Conservation (phyloP, 257 asterid genomes). For the Voacanga thouarsii region DNA sequence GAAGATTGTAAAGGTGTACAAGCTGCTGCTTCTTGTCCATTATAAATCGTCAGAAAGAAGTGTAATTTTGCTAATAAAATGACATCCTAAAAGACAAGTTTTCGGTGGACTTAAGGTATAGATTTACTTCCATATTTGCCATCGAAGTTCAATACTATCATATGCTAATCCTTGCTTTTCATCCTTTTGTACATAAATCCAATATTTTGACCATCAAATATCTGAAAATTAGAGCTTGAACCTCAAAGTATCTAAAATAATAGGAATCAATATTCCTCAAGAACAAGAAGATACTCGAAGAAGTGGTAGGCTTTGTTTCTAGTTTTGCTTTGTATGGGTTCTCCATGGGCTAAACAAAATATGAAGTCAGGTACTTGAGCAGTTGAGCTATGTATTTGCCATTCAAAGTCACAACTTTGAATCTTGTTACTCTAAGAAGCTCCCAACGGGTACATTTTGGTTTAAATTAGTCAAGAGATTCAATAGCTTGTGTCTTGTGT, state of each 20-base stretch:
- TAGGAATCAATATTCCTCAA: too few relatives aligned
- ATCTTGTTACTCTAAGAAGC: not conserved
- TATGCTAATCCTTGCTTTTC: not conserved
- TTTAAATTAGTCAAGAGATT: not conserved
- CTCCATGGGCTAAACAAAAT: too few relatives aligned
- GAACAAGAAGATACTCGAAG: too few relatives aligned
- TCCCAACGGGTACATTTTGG: not conserved
- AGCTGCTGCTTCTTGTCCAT: conserved; percentile 21
- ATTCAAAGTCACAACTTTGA: not conserved
- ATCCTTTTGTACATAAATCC: not conserved
- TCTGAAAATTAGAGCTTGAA: too few relatives aligned
- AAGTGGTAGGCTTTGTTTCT: too few relatives aligned
- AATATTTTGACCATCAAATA: too few relatives aligned
- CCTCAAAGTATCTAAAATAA: too few relatives aligned
- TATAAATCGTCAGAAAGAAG: conserved; percentile 18
- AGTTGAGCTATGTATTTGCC: too few relatives aligned
- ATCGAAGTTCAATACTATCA: too few relatives aligned
- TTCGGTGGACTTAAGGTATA: not conserved
- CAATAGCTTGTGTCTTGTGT: not conserved
- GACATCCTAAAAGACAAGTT: conserved; percentile 10
- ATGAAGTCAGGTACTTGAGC: too few relatives aligned
- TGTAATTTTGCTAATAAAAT: conserved; percentile 25
- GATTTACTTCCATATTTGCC: not conserved
- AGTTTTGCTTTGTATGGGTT: too few relatives aligned
- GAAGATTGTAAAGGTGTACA: conserved; percentile 27